phyloP scores from a whole-genome alignment of 2,329 filamentous ascomycete species.

The Hymenoscyphus infarciens region DNA sequence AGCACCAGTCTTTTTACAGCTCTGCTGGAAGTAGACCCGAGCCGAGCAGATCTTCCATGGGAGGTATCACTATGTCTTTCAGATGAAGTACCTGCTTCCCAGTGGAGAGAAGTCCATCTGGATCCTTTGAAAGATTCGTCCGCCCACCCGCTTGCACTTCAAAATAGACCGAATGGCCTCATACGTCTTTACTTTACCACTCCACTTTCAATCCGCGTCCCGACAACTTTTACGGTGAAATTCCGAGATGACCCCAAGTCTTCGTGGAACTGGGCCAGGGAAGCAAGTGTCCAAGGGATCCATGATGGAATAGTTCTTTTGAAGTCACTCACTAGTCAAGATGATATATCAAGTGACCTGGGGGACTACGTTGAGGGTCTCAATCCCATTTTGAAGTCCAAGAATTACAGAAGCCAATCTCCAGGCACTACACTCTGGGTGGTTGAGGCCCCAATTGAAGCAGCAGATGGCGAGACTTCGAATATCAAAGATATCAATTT shows the following conservation, averaged over 20 bases:
- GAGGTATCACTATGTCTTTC: slow-evolving; percentile 73
- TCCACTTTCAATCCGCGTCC: slow-evolving; percentile 45
- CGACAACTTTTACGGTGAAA: slow-evolving; percentile 66
- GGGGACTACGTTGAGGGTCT: slow-evolving; percentile 53
- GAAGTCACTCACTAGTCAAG: slow-evolving; percentile 36
- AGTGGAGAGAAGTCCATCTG: slow-evolving; percentile 48
- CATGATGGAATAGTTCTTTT: slow-evolving; percentile 62
- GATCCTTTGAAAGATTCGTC: slow-evolving; percentile 26
- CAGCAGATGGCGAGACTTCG: slow-evolving; percentile 56
- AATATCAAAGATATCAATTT: slow-evolving; percentile 43
- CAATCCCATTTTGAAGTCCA: slow-evolving; percentile 52
- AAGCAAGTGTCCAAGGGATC: slow-evolving; percentile 53
- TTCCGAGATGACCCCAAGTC: slow-evolving; percentile 53
- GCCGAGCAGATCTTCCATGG: slow-evolving; percentile 57
- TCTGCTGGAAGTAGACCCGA: slow-evolving; percentile 61
- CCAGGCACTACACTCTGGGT: slow-evolving; percentile 68
- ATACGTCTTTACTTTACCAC: slow-evolving; percentile 52
- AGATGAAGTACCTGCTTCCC: slow-evolving; percentile 53
- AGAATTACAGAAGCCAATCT: slow-evolving; percentile 58
- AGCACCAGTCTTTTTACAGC: slow-evolving; percentile 59
- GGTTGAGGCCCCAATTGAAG: slow-evolving; percentile 53
- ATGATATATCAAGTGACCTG: slow-evolving; percentile 27
- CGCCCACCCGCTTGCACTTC: slow-evolving; percentile 49
- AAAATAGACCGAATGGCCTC: slow-evolving; percentile 36
- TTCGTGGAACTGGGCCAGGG: slow-evolving; percentile 66